A percentile compares a stretch with the other conserved stretches of the same genome.
Conservation (phyloP, 1,284 basidiomycete species). For the Ganoderma multipileum region DNA sequence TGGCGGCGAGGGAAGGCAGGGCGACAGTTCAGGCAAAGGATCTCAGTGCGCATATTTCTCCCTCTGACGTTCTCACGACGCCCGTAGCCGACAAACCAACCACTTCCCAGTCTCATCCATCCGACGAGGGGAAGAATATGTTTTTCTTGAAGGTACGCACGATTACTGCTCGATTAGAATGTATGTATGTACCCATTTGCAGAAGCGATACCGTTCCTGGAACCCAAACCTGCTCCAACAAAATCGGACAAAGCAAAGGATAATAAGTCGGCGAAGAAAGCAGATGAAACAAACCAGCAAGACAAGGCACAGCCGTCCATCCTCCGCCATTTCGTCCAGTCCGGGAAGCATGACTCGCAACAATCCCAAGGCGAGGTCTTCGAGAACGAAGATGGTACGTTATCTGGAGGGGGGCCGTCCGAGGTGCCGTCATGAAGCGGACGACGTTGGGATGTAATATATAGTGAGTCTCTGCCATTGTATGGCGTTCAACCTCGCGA, state of each 20-base stretch:
- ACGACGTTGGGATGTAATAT: not conserved
- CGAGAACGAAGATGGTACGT: slow-evolving; percentile 42
- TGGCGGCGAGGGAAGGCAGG: slow-evolving; percentile 69
- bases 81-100: not conserved
- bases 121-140: slow-evolving; percentile 71
- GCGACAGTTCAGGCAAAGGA: slow-evolving; percentile 74
- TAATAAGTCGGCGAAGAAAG: slow-evolving; percentile 41
- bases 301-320: slow-evolving; percentile 41
- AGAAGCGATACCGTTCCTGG: slow-evolving; percentile 65
- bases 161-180: too few species aligned
- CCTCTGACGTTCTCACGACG: not conserved
- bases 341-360: slow-evolving; percentile 14
- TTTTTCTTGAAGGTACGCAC: slow-evolving; percentile 68
- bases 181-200: not conserved
- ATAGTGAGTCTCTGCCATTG: not conserved
- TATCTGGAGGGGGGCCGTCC: slow-evolving; percentile 30
- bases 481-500: not conserved
- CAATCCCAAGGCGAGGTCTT: slow-evolving; percentile 26
- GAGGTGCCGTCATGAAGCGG: slow-evolving; percentile 8
- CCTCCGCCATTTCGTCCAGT: slow-evolving; percentile 45
- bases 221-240: slow-evolving; percentile 42
- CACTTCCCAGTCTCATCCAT: slow-evolving; percentile 58
- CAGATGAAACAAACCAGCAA: slow-evolving; percentile 9
- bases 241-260: slow-evolving; percentile 43
- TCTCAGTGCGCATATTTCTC: slow-evolving; percentile 55